These are phyloP conservation scores for Petunia secreta DNA, from an alignment of 257 asterid species.

Conservation along the genomic window DNA sequence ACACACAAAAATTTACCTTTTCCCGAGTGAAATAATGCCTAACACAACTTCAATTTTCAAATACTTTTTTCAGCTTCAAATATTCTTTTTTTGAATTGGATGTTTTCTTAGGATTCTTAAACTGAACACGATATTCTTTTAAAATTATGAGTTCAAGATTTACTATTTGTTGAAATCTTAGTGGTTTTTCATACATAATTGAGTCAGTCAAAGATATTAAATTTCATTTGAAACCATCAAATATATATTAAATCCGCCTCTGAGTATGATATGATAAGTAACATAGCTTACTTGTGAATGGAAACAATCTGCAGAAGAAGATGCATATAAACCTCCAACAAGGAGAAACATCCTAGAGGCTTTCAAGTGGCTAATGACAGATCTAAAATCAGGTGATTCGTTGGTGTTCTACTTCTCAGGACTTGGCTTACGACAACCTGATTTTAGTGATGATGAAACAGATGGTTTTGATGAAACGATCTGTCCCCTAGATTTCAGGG, in stretches of 20 bases:
- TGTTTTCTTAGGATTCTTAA: not conserved
- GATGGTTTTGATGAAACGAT: conserved; percentile 57
- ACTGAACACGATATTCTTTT: not conserved
- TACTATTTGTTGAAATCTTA: not conserved
- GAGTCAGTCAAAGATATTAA: too few relatives aligned
- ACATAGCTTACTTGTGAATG: conserved; percentile 11
- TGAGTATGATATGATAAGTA: not conserved
- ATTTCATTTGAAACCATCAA: not conserved
- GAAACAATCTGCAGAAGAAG: conserved; percentile 50
- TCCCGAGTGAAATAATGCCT: too few relatives aligned
- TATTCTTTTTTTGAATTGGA: too few relatives aligned
- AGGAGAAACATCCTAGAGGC: conserved; percentile 43
- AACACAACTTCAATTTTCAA: too few relatives aligned
- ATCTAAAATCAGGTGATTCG: conserved; percentile 43
- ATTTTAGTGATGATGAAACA: conserved; percentile 37
- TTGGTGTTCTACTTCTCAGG: conserved; percentile 58
- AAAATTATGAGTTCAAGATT: not conserved
- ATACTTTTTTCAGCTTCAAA: too few relatives aligned
- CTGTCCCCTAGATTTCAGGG: conserved; percentile 71
- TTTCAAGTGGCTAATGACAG: conserved; percentile 44
- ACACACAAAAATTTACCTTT: too few relatives aligned
- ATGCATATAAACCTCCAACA: conserved; percentile 45
- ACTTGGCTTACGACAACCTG: conserved; percentile 42
- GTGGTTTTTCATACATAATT: not conserved
- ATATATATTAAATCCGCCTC: not conserved